Base-by-base conservation (phyloP, 2,329 filamentous ascomycete species). In the Verticillium dahliae region DNA sequence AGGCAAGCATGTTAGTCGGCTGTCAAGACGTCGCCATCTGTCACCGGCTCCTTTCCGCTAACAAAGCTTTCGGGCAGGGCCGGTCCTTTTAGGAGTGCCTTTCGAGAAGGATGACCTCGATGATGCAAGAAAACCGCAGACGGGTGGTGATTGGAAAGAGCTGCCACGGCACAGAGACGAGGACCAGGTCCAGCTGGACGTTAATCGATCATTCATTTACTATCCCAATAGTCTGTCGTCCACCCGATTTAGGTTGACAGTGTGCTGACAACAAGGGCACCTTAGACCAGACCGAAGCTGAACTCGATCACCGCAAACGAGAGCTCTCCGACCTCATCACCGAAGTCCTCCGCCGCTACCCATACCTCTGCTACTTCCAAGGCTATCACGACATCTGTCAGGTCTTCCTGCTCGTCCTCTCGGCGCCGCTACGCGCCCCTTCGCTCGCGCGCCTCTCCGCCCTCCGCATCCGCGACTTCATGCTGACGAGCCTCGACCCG, bases 311-410 rank as follows among this genome's bases (percentile, higher is more conserved):
- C 54, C 89, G 90, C 71, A 97, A 95, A 72, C 73, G 81, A 60
- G 87, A 95, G 70, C 84, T 99, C 1, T 94, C 88, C 7, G 78
- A 86, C 65, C 81, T 99, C 58, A 98, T 99, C 69, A 85, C 85
- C 59, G 84, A 90, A 66, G 86, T 96, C 14, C 84, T 99, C 56
- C 89, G 96, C 60, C 85, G 85, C 38, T 84, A 96, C 69, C 92
- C 93, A 15, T 88, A 89, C 72, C 85, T 99, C 39, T 92, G 88
- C 79, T 99, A 99, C 77, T 99, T 99, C 75, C 95, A 99, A 78
- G 95, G 95, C 72, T 99, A 96, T 74, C 95, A 99, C 75, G 95
- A 99, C 77, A 98, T 99, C 70, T 95, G 91, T 68, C 96, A 99
- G 76, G 95, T 99, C 31, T 83, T 99, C 63, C 84, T 98, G 50